Evolutionary conservation across 2,329 filamentous ascomycete species (phyloP).

Genomic region (Botrytis paeoniae): DNA sequence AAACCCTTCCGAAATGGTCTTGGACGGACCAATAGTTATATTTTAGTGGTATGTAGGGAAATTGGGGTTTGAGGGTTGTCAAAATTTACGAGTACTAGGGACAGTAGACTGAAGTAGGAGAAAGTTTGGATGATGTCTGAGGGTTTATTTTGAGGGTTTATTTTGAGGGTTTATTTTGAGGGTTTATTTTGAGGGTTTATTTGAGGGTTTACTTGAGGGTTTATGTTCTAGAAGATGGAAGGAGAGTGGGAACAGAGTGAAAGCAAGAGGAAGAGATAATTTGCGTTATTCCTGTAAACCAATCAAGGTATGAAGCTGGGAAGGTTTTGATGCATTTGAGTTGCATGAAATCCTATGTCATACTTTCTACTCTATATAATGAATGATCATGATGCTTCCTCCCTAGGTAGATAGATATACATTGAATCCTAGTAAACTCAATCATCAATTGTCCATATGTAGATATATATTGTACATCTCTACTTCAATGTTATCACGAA

Average conservation of each 20-base stretch:
- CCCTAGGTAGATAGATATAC: background rate
- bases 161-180: background rate
- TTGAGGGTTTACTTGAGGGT: background rate
- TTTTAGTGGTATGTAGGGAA: constrained; percentile 4
- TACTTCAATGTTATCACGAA: background rate
- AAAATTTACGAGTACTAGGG: background rate
- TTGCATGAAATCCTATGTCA: background rate
- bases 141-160: background rate
- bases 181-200: background rate
- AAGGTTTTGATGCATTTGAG: background rate
- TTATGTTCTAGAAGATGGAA: background rate
- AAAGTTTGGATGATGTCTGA: background rate
- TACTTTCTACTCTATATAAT: background rate
- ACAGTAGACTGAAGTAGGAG: background rate
- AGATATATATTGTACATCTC: background rate
- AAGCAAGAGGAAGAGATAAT: background rate
- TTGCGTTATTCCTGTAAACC: background rate
- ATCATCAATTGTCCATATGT: background rate
- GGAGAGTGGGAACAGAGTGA: background rate
- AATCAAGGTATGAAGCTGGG: background rate
- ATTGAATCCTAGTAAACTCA: background rate
- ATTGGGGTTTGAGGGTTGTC: background rate
- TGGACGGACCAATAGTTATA: constrained; percentile 1
- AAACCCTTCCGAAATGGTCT: constrained; percentile 3
- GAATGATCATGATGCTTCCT: background rate